Evolutionary conservation across 1,139 yeast genomes (phyloP), one percentile per base, ranked within the genome.

Genomic region (Zygosaccharomyces sapae): DNA sequence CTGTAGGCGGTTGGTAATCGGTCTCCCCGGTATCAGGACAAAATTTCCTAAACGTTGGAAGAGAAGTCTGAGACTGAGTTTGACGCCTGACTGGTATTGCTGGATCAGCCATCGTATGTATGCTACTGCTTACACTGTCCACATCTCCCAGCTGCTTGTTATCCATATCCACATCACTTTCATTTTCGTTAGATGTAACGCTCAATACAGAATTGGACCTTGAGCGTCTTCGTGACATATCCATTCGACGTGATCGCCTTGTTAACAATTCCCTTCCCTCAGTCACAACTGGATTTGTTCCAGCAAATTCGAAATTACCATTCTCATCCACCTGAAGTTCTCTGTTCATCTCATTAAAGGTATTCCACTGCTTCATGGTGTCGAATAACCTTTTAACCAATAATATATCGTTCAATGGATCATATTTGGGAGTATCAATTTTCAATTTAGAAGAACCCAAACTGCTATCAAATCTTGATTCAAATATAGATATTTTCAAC

Each of bases 401-500:
- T 1, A 40, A 33, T 3, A 44, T 19, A 22, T 52, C 56, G n/a
- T 44, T 43, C 5, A 36, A 25, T n/a, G 31, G 10, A 38, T 49
- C 47, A 2, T 40, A 19, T 9, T 37, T 41, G 3, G 57, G 54
- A 20, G 35, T 10, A 3, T 44, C 39, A 8, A 45, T 39, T 9
- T 45, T 44, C 24, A 57, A 34, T 20, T 49, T 46, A 7, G 44
- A 16, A 3, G 45, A 20, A 8, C 51, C 43, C 13, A 57, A 12
- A 8, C 41, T 13, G 2, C 41, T 58, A 55, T 86, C 92, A 10
- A 72, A 58, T 1, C 71, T 64, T 37, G 80, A 79, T 48, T 78
- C 74, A 69, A 83, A 86, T 8, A 86, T 73, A 35, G 79, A 76
- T 34, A 88, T 74, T 31, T 81, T 80, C 35, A 90, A 69, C 7